Evolutionary conservation across 441 rosid species (phyloP).

Genomic region (Gossypium davidsonii): DNA sequence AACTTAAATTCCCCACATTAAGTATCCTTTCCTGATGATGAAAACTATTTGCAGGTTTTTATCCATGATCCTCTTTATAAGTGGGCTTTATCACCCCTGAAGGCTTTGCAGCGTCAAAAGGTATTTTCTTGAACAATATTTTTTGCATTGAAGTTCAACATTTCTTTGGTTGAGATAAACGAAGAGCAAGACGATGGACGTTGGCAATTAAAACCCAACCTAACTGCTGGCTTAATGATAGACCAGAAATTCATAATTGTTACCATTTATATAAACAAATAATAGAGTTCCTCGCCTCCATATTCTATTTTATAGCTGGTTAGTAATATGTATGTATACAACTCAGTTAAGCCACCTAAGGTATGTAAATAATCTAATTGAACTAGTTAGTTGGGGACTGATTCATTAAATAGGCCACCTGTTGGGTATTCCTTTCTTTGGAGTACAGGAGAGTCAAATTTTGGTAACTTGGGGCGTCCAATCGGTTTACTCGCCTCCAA

Average conservation of each 20-base stretch:
- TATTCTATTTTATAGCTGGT: background rate
- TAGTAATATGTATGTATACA: background rate
- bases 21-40: conserved; percentile 8
- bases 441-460: background rate
- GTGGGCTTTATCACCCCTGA: conserved; percentile 95
- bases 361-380: background rate
- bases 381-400: background rate
- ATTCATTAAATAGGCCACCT: background rate
- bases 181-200: background rate
- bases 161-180: background rate
- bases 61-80: conserved; percentile 97
- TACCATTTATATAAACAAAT: background rate
- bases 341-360: background rate
- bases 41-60: conserved; percentile 64
- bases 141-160: background rate
- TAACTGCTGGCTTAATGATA: background rate
- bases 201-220: background rate
- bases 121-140: conserved; percentile 33
- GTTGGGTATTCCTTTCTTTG: background rate
- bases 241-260: background rate
- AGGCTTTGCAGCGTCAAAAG: conserved; percentile 99
- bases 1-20: background rate
- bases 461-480: background rate
- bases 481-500: too few species aligned
- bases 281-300: background rate